phyloP scores from a whole-genome alignment of 495 filamentous ascomycete species.

The Aspergillus biplanus region DNA sequence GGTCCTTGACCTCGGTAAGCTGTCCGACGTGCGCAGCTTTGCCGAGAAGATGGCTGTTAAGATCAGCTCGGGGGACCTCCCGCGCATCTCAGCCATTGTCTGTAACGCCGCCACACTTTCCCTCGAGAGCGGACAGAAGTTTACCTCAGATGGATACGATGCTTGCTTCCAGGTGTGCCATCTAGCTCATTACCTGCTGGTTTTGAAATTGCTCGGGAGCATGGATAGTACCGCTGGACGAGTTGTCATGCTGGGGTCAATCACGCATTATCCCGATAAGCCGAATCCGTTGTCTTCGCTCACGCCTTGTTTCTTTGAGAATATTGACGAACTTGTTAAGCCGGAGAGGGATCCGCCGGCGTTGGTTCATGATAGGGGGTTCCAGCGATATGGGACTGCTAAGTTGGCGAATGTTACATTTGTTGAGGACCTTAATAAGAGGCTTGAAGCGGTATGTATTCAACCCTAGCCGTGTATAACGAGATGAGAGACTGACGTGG shows the following conservation, averaged over 20 bases:
- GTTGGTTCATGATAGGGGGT: slow-evolving; percentile 44
- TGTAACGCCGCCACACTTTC: slow-evolving; percentile 54
- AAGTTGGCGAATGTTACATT: slow-evolving; percentile 50
- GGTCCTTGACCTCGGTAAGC: slow-evolving; percentile 43
- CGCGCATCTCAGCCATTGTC: slow-evolving; percentile 42
- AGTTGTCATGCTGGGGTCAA: slow-evolving; percentile 46
- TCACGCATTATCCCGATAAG: slow-evolving; percentile 43
- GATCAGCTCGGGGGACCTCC: slow-evolving; percentile 36
- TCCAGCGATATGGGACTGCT: slow-evolving; percentile 46
- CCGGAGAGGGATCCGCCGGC: slow-evolving; percentile 23
- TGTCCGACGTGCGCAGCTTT: slow-evolving; percentile 42
- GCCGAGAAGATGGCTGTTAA: slow-evolving; percentile 32
- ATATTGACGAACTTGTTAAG: slow-evolving; percentile 33
- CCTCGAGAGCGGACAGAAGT: slow-evolving; percentile 35
- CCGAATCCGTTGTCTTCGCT: slow-evolving; percentile 40
- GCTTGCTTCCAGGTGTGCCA: slow-evolving; percentile 50
- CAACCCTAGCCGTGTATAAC: background rate
- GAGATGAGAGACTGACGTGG: background rate
- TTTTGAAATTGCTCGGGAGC: slow-evolving; percentile 46
- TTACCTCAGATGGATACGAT: slow-evolving; percentile 47
- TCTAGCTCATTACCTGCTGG: slow-evolving; percentile 45
- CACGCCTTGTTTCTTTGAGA: slow-evolving; percentile 21
- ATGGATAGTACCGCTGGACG: slow-evolving; percentile 41
- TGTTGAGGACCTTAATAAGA: slow-evolving; percentile 44
- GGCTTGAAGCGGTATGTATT: slow-evolving; percentile 34